Base-by-base conservation (phyloP, 768 basidiomycete genomes). In the Mrakia hoshinonis region DNA sequence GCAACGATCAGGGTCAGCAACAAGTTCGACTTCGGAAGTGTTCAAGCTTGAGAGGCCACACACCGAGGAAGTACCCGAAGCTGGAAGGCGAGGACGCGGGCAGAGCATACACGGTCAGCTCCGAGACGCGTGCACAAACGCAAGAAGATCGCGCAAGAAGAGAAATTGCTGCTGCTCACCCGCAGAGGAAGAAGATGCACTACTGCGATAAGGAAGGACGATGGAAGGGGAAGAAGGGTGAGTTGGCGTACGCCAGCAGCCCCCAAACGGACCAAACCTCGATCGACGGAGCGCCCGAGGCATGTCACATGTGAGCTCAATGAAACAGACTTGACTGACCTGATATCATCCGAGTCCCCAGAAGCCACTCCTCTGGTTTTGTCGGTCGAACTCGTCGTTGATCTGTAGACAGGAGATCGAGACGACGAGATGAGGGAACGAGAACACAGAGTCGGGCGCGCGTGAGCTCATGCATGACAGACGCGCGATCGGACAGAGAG, bases 111-210 rank as follows among this genome's bases (percentile, higher is more conserved):
- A n/a, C n/a, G n/a, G n/a, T 51, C 6, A 7, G 20, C 49, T 15
- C 18, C 49, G 49, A 9, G 20, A 51, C 5, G 20, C 6, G 49
- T 5, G 20, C 5, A 15, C 5, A 24, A 51, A 20, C 49, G 49
- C 49, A 20, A 51, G 49, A 51, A 24, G 10, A 22, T 5, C 18
- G 10, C 49, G 20, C 5, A 24, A 22, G 20, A 22, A 22, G 20
- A 24, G n/a, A n/a, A n/a, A 54, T 12, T 15, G 31, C 4, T 12
- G 26, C 18, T 29, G 24, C 62, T 46, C 13, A 70, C 47, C 69
- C 80, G 67, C 77, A 78, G n/a, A 81, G 76, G 49, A 78, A 74
- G 72, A 77, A 81, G 72, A 80, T 77, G 69, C 76, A 78, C 75
- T 70, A 74, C 73, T 75, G 43, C 1, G 24, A 47, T 3, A 6